Percentiles rank a stretch among this genome's conserved stretches.
Evolutionary conservation across 2,329 filamentous ascomycete species (phyloP).

Genomic region (Hymenotorrendiella dingleyae): DNA sequence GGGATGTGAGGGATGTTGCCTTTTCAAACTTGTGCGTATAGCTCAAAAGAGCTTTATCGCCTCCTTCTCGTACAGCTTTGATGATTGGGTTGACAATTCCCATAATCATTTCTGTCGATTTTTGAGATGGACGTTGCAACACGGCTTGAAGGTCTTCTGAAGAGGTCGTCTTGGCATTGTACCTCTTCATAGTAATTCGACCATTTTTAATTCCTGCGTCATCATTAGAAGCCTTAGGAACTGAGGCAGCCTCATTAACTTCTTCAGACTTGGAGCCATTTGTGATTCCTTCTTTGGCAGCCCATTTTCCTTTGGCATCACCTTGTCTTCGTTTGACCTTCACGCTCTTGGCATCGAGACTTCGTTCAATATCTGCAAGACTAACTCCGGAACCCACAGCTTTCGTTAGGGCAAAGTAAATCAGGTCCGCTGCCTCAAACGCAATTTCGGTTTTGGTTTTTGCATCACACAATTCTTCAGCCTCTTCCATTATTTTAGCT

Average conservation of each 20-base stretch:
- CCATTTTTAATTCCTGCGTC: conserved; percentile 42
- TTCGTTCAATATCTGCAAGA: conserved; percentile 84
- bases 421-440: conserved; percentile 88
- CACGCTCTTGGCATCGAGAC: conserved; percentile 86
- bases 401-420: conserved; percentile 93
- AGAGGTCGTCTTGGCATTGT: conserved; percentile 61
- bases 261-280: conserved; percentile 33
- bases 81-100: conserved; percentile 89
- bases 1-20: conserved; percentile 82
- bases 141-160: conserved; percentile 63
- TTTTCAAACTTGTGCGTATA: conserved; percentile 99
- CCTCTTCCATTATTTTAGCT: conserved; percentile 98
- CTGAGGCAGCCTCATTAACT: conserved; percentile 40
- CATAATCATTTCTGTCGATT: conserved; percentile 89
- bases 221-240: conserved; percentile 47
- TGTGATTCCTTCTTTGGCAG: conserved; percentile 69
- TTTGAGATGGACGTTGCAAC: conserved; percentile 85
- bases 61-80: conserved; percentile 73
- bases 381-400: conserved; percentile 79
- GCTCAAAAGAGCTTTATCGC: conserved; percentile 81
- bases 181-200: conserved; percentile 77
- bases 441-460: conserved; percentile 76
- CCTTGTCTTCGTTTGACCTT: conserved; percentile 92
- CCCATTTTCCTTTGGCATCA: conserved; percentile 91
- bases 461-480: conserved; percentile 88